These are phyloP conservation scores for Cladosporium sp. DNA, from an alignment of 2,329 filamentous ascomycete genomes.

Conservation along the genomic window DNA sequence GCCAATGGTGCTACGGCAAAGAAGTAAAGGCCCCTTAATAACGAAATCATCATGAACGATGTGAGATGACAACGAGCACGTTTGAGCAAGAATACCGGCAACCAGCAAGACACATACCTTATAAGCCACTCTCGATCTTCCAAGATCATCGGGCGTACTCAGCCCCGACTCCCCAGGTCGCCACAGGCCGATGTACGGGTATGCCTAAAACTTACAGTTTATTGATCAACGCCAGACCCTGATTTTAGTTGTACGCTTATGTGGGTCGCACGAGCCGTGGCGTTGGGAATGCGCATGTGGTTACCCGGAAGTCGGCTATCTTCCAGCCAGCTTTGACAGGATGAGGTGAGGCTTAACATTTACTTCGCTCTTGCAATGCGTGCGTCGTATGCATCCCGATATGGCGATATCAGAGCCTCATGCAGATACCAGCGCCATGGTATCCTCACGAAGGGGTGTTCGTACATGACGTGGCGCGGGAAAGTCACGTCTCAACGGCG, in stretches of 20 bases:
- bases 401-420: background rate
- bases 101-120: background rate
- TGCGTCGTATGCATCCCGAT: background rate
- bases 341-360: background rate
- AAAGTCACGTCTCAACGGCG: background rate
- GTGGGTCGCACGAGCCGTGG: background rate
- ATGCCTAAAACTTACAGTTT: background rate
- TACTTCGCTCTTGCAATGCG: background rate
- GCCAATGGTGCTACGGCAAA: slow-evolving; percentile 9
- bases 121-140: background rate
- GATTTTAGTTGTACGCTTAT: background rate
- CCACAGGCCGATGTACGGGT: background rate
- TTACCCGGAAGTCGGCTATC: background rate
- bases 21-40: background rate
- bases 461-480: background rate
- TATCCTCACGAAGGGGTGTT: background rate
- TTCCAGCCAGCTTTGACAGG: background rate
- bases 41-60: background rate
- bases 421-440: background rate
- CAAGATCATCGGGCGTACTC: background rate
- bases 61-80: background rate
- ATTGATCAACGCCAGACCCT: background rate
- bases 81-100: background rate
- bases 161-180: background rate
- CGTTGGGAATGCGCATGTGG: background rate